Conservation (phyloP, 441 rosid genomes). For the Populus trichocarpa region DNA sequence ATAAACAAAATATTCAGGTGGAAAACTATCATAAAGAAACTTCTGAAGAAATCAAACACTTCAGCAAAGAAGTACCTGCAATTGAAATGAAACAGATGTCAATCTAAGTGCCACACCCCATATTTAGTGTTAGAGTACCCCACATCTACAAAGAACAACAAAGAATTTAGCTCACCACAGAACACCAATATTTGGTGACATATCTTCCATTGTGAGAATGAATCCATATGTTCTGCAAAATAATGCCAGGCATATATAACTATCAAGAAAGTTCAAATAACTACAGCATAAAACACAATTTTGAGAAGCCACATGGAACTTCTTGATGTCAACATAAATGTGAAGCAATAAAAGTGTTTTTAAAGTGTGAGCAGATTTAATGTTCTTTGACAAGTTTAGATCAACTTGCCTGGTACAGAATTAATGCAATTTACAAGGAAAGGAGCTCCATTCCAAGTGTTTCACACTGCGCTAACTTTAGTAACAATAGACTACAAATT, state of each 20-base stretch:
- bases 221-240: constrained; percentile 85
- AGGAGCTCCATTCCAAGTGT: background rate
- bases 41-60: constrained; percentile 90
- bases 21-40: constrained; percentile 90
- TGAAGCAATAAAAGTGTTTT: background rate
- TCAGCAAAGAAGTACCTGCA: constrained; percentile 99
- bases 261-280: constrained; percentile 9
- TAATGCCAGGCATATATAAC: background rate
- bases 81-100: constrained; percentile 20
- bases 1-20: constrained; percentile 74
- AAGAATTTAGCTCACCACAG: constrained; percentile 56
- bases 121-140: constrained; percentile 7
- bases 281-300: background rate
- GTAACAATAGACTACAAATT: background rate
- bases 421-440: background rate
- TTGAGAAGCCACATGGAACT: constrained; percentile 1
- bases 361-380: background rate
- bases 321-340: background rate
- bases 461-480: background rate
- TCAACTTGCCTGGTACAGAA: background rate
- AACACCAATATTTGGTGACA: constrained; percentile 94
- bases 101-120: constrained; percentile 1
- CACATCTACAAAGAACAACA: background rate
- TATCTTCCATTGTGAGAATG: constrained; percentile 89
- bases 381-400: background rate